These are phyloP conservation scores for Spathaspora jeffriesii DNA, from an alignment of 1,139 yeast species.

Conservation along the genomic window DNA sequence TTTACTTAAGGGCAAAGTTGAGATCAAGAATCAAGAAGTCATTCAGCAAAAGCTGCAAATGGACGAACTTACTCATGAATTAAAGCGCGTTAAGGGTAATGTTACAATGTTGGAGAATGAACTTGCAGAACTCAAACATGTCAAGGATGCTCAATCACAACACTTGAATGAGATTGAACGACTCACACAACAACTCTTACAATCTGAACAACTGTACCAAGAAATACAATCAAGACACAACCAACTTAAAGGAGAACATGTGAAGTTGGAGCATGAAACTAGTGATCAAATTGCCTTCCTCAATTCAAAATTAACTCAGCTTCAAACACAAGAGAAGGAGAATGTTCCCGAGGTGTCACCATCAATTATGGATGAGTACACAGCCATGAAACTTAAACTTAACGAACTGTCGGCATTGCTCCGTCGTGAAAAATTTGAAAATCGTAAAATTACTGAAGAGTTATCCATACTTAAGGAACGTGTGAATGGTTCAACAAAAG, in stretches of 20 bases:
- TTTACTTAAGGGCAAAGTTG: slow-evolving; percentile 12
- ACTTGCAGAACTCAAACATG: background rate
- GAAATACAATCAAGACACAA: slow-evolving; percentile 17
- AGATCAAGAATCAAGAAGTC: slow-evolving; percentile 11
- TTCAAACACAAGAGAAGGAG: slow-evolving; percentile 34
- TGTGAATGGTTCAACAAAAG: slow-evolving; percentile 23
- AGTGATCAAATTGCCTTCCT: slow-evolving; percentile 22
- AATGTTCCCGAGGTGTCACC: slow-evolving; percentile 25
- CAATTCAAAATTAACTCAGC: slow-evolving; percentile 21
- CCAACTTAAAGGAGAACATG: slow-evolving; percentile 13
- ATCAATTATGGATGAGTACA: slow-evolving; percentile 44
- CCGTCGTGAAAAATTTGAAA: slow-evolving; percentile 56
- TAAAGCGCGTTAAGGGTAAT: slow-evolving; percentile 5
- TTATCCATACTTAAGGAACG: slow-evolving; percentile 53
- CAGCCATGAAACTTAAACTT: slow-evolving; percentile 49
- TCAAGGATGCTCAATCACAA: background rate
- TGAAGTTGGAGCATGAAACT: background rate
- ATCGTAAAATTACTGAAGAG: slow-evolving; percentile 57
- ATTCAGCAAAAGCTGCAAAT: slow-evolving; percentile 12
- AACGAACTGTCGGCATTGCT: slow-evolving; percentile 54
- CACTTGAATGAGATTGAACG: slow-evolving; percentile 9
- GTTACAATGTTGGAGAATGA: background rate
- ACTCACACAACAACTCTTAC: slow-evolving; percentile 6
- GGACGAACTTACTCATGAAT: slow-evolving; percentile 12
- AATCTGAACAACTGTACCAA: slow-evolving; percentile 11